Conservation (phyloP, 345 rosid genomes). For the Pelargonium nanum region DNA sequence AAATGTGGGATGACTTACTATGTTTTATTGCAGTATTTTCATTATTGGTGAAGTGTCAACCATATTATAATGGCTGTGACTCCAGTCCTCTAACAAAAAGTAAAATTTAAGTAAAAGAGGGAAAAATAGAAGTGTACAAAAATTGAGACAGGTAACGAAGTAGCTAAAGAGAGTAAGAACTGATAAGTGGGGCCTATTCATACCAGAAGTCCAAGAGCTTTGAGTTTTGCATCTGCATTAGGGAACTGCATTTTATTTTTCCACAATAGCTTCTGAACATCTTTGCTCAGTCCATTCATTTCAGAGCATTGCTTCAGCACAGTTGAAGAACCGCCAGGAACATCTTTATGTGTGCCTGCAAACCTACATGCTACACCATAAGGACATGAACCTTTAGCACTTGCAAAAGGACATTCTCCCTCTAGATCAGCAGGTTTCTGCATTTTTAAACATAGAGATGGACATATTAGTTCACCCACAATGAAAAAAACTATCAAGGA, state of each 20-base stretch:
- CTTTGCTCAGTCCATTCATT: conserved; percentile 63
- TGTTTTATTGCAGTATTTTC: too few species aligned
- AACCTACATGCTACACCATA: conserved; percentile 84
- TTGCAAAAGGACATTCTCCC: conserved; percentile 73
- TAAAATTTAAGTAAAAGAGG: too few species aligned
- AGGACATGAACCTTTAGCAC: conserved; percentile 42
- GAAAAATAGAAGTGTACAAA: too few species aligned
- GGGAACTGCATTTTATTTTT: conserved; percentile 64
- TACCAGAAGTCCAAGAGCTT: conserved; percentile 72
- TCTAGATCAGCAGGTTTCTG: conserved; percentile 87
- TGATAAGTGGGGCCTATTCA: background rate
- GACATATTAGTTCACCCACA: background rate
- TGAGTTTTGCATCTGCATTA: conserved; percentile 63
- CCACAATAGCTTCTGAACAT: conserved; percentile 82
- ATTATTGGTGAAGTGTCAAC: too few species aligned
- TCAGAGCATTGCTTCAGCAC: conserved; percentile 29
- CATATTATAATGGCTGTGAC: too few species aligned
- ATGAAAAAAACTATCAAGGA: background rate
- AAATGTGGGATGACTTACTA: too few species aligned
- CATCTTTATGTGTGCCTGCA: conserved; percentile 46
- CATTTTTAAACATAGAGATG: conserved; percentile 10
- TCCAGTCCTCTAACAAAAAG: too few species aligned
- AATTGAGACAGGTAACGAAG: background rate
- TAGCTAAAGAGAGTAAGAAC: background rate
- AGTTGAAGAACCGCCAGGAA: conserved; percentile 10